These are phyloP conservation scores for Cladosporium sp. DNA, from an alignment of 2,329 filamentous ascomycete species.

Conservation along the genomic window DNA sequence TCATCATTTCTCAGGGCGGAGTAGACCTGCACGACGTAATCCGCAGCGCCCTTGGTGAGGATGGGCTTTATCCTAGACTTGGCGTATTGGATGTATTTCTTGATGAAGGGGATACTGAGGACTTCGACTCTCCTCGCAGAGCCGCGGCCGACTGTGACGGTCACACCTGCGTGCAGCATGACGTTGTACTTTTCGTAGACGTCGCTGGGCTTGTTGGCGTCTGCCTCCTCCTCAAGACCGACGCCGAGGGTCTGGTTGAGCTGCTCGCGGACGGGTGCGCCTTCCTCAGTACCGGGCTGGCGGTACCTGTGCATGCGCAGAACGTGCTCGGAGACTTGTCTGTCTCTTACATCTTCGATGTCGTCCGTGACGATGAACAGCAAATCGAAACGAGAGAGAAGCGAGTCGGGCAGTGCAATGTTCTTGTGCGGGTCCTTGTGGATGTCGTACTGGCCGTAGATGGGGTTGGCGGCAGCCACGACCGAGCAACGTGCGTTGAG, in stretches of 20 bases:
- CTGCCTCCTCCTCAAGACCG: conserved; percentile 71
- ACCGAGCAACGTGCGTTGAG: conserved; percentile 96
- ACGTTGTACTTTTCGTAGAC: conserved; percentile 96
- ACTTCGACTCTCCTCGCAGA: conserved; percentile 77
- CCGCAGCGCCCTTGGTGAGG: conserved; percentile 83
- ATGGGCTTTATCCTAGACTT: conserved; percentile 88
- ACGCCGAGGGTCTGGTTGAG: conserved; percentile 80
- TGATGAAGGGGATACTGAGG: conserved; percentile 94
- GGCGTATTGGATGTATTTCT: conserved; percentile 99
- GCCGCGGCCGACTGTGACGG: conserved; percentile 68
- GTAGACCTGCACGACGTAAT: conserved; percentile 88
- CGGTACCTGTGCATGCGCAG: conserved; percentile 96
- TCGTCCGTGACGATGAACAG: conserved; percentile 97
- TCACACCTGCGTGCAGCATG: conserved; percentile 92
- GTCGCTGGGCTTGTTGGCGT: conserved; percentile 72
- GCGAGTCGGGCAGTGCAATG: conserved; percentile 92
- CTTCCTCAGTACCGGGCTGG: conserved; percentile 87
- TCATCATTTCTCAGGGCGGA: conserved; percentile 93
- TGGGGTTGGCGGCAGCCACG: conserved; percentile 92
- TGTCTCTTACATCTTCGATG: conserved; percentile 88
- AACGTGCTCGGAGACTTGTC: conserved; percentile 92
- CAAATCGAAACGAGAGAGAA: conserved; percentile 97
- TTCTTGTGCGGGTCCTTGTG: conserved; percentile 99
- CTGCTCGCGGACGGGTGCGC: conserved; percentile 88
- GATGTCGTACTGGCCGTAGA: conserved; percentile 96